Conservation (phyloP, 169 alveolate genomes). For the Babesia gibsoni region DNA sequence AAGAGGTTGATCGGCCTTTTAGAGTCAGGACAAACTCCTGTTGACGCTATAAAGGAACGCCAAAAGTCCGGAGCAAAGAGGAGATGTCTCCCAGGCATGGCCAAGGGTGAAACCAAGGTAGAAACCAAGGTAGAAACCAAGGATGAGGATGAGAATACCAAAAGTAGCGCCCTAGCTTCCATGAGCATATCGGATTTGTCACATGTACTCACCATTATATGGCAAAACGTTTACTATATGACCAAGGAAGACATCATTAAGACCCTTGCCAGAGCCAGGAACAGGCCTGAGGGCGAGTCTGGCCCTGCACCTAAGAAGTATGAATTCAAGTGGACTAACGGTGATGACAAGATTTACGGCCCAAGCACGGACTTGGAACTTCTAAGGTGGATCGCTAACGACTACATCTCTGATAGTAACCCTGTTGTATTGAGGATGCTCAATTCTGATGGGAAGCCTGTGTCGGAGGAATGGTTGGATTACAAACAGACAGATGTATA, state of each 20-base stretch:
- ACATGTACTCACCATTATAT: conserved; percentile 52
- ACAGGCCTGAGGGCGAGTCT: not conserved
- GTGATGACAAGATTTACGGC: conserved; percentile 31
- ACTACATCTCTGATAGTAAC: conserved; percentile 49
- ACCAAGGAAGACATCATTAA: conserved; percentile 48
- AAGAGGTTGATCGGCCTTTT: conserved; percentile 21
- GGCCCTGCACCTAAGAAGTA: conserved; percentile 2
- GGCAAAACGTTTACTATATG: conserved; percentile 64
- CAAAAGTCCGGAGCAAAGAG: not conserved
- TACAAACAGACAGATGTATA: conserved; percentile 30
- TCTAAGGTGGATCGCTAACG: conserved; percentile 48
- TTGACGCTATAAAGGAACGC: conserved; percentile 10
- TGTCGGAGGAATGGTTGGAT: conserved; percentile 24
- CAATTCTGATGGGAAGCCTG: conserved; percentile 12
- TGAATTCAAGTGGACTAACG: conserved; percentile 55
- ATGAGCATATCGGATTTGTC: conserved; percentile 47
- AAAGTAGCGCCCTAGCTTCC: not conserved
- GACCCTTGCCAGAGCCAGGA: conserved; percentile 26
- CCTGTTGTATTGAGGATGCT: conserved; percentile 45
- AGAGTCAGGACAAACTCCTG: conserved; percentile 51
- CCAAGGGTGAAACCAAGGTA: not conserved
- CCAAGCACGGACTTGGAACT: conserved; percentile 50
- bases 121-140: not conserved
- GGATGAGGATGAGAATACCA: not conserved
- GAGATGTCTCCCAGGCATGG: not conserved